These are phyloP conservation scores for Chaetoceros tenuissimus DNA, from an alignment of 108 stramenopile species.

Conservation along the genomic window DNA sequence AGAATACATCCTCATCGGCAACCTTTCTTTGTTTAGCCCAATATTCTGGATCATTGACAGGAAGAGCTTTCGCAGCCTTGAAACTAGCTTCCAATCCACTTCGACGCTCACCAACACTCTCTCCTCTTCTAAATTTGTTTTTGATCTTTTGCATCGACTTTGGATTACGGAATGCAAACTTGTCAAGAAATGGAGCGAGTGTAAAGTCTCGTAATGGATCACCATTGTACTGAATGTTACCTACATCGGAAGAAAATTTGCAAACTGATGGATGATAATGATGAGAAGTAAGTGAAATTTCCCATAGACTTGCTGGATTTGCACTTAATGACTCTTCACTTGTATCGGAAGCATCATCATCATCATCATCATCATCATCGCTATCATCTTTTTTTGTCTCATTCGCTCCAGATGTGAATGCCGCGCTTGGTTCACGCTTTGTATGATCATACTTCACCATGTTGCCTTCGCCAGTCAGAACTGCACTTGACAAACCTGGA, in stretches of 20 bases:
- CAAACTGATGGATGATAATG: conserved; percentile 95
- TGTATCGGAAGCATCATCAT: neutral
- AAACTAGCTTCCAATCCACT: conserved; percentile 24
- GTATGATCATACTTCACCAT: conserved; percentile 37
- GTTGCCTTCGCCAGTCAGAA: conserved; percentile 13
- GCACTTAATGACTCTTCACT: neutral
- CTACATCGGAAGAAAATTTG: conserved; percentile 67
- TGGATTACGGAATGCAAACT: conserved; percentile 98
- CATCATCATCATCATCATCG: neutral
- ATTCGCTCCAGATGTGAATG: conserved; percentile 16
- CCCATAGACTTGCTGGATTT: conserved; percentile 43
- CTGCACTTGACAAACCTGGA: conserved; percentile 29
- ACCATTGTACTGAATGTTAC: conserved; percentile 70
- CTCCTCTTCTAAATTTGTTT: conserved; percentile 26
- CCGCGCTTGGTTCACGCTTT: conserved; percentile 67
- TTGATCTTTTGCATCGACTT: conserved; percentile 52
- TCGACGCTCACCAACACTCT: conserved; percentile 47
- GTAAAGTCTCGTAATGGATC: conserved; percentile 95
- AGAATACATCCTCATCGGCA: conserved; percentile 82
- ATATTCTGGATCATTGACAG: conserved; percentile 77
- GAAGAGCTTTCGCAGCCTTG: conserved; percentile 22
- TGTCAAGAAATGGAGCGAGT: conserved; percentile 88
- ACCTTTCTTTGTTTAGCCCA: conserved; percentile 37
- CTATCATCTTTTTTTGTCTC: conserved; percentile 1
- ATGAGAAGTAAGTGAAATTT: conserved; percentile 59